These are phyloP conservation scores for Xylaria sp. DNA, from an alignment of 2,329 filamentous ascomycete species.

Conservation along the genomic window DNA sequence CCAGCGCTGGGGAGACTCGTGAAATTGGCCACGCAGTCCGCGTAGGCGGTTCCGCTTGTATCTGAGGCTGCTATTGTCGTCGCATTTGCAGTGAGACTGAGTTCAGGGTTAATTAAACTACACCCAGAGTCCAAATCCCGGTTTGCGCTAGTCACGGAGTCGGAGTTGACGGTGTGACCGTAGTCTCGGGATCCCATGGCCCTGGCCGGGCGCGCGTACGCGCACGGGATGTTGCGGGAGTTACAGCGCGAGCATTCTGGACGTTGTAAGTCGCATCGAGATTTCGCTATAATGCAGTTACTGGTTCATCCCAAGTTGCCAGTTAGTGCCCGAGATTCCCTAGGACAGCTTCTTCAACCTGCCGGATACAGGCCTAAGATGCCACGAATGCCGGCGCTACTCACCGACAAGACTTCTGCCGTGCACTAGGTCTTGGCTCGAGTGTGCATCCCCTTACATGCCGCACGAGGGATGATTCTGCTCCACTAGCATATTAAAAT, in stretches of 20 bases:
- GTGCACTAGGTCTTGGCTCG: slow-evolving; percentile 35
- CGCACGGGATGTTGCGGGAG: slow-evolving; percentile 36
- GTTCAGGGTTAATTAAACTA: not conserved
- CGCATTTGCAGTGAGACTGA: not conserved
- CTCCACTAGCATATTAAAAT: not conserved
- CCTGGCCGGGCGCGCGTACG: slow-evolving; percentile 35
- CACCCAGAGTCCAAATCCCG: not conserved
- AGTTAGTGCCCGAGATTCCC: slow-evolving; percentile 1
- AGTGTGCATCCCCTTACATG: slow-evolving; percentile 42
- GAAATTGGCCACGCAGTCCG: slow-evolving; percentile 14
- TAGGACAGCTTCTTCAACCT: not conserved
- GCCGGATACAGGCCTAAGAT: too few relatives aligned
- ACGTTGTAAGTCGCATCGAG: slow-evolving; percentile 43
- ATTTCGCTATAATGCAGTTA: slow-evolving; percentile 44
- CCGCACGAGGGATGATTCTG: slow-evolving; percentile 42
- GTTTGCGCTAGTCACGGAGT: not conserved
- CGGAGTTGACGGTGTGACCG: slow-evolving; percentile 6
- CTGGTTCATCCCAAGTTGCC: slow-evolving; percentile 9
- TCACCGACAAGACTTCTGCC: slow-evolving; percentile 45
- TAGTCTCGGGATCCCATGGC: not conserved
- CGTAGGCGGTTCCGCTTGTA: slow-evolving; percentile 2
- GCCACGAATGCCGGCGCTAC: not conserved
- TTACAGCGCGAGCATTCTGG: slow-evolving; percentile 44
- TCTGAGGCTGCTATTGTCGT: not conserved
- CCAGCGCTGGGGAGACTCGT: not conserved